These are phyloP conservation scores for Gloeophyllum trabeum DNA, from an alignment of 768 basidiomycete genomes.

Conservation along the genomic window DNA sequence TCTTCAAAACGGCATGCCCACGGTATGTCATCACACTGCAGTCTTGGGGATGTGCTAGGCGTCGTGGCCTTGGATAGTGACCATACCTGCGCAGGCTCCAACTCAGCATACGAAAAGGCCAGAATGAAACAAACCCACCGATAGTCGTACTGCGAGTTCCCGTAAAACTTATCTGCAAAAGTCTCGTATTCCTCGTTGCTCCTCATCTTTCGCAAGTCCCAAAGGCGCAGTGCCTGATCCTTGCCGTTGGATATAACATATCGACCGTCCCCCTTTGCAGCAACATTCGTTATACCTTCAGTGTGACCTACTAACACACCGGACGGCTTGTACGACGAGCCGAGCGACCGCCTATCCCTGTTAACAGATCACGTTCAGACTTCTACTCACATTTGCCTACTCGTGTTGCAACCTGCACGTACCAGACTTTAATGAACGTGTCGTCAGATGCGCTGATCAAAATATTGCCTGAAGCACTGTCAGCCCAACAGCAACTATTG, in stretches of 20 bases:
- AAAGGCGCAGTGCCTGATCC: constrained; percentile 83
- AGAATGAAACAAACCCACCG: constrained; percentile 33
- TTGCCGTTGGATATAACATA: constrained; percentile 95
- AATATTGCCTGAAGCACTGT: constrained; percentile 85
- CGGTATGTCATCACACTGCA: constrained; percentile 94
- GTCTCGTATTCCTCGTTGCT: constrained; percentile 56
- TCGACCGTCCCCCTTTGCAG: constrained; percentile 92
- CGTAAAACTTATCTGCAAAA: constrained; percentile 38
- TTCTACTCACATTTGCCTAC: not conserved
- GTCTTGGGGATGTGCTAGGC: constrained; percentile 68
- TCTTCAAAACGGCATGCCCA: constrained; percentile 83
- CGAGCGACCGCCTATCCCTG: constrained; percentile 43
- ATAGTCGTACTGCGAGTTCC: constrained; percentile 64
- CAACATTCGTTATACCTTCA: constrained; percentile 90
- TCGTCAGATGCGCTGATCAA: constrained; percentile 95
- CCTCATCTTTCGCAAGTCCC: constrained; percentile 93
- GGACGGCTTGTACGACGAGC: constrained; percentile 57
- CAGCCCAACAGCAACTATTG: constrained; percentile 95
- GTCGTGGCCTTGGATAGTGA: constrained; percentile 51
- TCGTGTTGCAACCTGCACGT: constrained; percentile 10
- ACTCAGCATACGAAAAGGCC: constrained; percentile 1
- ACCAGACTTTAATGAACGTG: constrained; percentile 93
- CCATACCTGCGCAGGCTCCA: constrained; percentile 33
- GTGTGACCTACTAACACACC: constrained; percentile 94
- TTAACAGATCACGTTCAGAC: not conserved